Evolutionary conservation across 306 rosid genomes (phyloP).

Genomic region (Quercus bicolor): DNA sequence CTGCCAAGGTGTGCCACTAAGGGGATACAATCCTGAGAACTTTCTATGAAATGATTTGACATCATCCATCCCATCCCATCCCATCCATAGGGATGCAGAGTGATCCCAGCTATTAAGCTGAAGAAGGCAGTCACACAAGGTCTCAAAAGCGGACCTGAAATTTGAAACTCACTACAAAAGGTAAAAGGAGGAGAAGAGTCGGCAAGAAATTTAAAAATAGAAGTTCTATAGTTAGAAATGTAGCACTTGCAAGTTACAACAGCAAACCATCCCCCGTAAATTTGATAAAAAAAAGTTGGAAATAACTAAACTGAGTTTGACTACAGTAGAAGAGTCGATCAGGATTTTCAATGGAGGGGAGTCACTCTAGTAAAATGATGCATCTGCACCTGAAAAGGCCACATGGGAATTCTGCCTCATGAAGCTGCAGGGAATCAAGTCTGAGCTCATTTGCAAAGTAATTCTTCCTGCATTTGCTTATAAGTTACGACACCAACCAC

Average conservation of each 20-base stretch:
- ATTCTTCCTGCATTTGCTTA: conserved; percentile 4
- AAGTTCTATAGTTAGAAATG: neutral
- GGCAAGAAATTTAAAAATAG: neutral
- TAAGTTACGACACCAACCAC: neutral
- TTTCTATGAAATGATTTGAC: neutral
- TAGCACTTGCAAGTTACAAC: neutral
- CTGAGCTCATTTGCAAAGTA: neutral
- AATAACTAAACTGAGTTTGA: neutral
- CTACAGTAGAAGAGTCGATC: neutral
- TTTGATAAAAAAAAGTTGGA: neutral
- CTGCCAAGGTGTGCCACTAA: neutral
- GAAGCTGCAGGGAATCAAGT: neutral
- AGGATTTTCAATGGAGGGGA: neutral
- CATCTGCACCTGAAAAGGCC: neutral
- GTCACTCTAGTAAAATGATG: neutral
- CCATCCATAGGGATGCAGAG: neutral
- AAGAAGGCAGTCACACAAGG: neutral
- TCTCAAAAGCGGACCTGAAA: neutral
- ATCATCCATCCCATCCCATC: neutral
- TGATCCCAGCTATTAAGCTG: neutral
- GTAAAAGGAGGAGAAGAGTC: neutral
- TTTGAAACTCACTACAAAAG: neutral
- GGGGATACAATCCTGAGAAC: neutral
- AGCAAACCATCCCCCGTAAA: neutral
- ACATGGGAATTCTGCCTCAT: neutral